Evolutionary conservation across 768 basidiomycete genomes (phyloP).

Genomic region (Tephrocybe sp.): DNA sequence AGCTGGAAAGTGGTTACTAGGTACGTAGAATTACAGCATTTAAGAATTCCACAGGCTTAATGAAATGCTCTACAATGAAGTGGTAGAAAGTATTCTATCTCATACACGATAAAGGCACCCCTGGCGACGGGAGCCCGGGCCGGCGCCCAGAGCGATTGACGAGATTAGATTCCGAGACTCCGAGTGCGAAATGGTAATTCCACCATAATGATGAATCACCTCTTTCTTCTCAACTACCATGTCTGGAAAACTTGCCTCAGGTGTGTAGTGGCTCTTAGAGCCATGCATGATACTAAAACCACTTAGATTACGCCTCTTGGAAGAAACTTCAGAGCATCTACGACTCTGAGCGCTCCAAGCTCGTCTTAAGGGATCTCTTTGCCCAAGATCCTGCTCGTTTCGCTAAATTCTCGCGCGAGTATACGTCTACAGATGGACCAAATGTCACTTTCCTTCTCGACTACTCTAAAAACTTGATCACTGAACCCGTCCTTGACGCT

Average conservation of each 20-base stretch:
- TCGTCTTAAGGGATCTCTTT: conserved; percentile 92
- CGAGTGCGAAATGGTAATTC: not conserved
- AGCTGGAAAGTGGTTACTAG: too few species aligned
- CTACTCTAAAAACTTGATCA: conserved; percentile 96
- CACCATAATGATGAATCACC: conserved; percentile 2
- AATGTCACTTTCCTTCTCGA: conserved; percentile 86
- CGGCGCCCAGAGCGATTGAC: not conserved
- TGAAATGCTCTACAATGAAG: too few species aligned
- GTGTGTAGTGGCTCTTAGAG: conserved; percentile 21
- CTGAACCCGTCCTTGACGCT: conserved; percentile 72
- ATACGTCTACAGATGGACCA: conserved; percentile 62
- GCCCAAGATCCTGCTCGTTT: conserved; percentile 85
- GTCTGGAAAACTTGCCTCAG: conserved; percentile 66
- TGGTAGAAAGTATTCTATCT: too few species aligned
- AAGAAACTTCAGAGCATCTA: conserved; percentile 86
- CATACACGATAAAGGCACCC: too few species aligned
- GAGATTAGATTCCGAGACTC: conserved; percentile 6
- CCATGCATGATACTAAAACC: conserved; percentile 1
- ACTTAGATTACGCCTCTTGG: conserved; percentile 84
- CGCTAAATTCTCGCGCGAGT: conserved; percentile 76
- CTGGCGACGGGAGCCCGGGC: too few species aligned
- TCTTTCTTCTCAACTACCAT: conserved; percentile 30
- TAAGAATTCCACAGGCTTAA: too few species aligned
- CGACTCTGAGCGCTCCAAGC: conserved; percentile 63
- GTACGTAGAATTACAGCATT: too few species aligned